phyloP scores from a whole-genome alignment of 352 stramenopile species.

The Pythium grandisporangium region DNA sequence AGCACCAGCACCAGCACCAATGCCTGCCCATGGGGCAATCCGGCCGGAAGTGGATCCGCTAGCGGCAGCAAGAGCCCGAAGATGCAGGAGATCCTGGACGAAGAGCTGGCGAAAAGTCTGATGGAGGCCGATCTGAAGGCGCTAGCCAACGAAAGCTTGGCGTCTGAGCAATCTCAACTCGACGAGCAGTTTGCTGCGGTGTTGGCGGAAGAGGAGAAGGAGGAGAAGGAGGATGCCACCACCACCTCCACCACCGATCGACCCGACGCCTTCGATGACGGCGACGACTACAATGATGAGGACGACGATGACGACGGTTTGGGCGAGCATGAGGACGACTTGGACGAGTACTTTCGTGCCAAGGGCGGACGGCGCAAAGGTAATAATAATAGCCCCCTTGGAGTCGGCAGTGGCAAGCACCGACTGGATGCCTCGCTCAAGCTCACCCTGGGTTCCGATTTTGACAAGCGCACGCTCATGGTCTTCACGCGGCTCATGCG shows the following conservation, averaged over 20 bases:
- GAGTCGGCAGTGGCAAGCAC: constrained; percentile 1
- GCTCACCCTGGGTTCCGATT: constrained; percentile 4
- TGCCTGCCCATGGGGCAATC: too few relatives aligned
- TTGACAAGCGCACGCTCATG: constrained; percentile 12
- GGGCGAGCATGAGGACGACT: constrained; percentile 6
- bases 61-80: constrained; percentile 7
- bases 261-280: constrained; percentile 4
- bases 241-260: constrained; percentile 2
- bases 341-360: constrained; percentile 3
- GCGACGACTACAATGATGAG: constrained; percentile 12
- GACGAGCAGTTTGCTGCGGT: neutral
- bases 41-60: too few relatives aligned
- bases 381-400: too few relatives aligned
- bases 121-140: constrained; percentile 17
- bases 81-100: constrained; percentile 63
- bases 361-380: constrained; percentile 4
- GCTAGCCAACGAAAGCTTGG: neutral
- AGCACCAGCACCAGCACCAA: too few relatives aligned
- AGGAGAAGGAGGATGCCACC: neutral
- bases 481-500: constrained; percentile 8
- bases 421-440: neutral
- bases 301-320: constrained; percentile 13
- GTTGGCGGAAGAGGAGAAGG: neutral
- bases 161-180: neutral
- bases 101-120: constrained; percentile 37